Base-by-base conservation (phyloP, 1,139 yeast species). In the Candida tropicalis region DNA sequence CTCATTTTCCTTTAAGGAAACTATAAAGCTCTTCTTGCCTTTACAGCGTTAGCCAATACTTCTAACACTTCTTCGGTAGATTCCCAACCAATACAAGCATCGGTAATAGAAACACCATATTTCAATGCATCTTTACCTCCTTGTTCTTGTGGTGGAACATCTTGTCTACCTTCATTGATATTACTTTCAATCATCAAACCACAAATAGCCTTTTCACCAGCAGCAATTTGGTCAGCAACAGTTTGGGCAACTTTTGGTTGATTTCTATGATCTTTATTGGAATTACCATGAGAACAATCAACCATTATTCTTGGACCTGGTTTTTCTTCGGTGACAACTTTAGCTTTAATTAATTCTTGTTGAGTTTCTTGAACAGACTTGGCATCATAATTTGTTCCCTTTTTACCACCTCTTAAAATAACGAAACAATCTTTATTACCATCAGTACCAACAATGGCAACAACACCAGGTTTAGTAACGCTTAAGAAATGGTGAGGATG, bases 131-230 rank as follows among this genome's bases (percentile, higher is more conserved):
- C 69, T 63, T 84, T 86, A 39, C 56, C 56, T 55, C 90, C 70
- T 57, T 79, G 82, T 38, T 76, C 72, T 13, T 56, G 52, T 16
- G 68, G 61, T 50, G 95, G 93, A 65, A 88, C 86, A 52, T 81
- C 76, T 71, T 93, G 99, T 66, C 84, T 85, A 56, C 99, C 99
- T 66, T 87, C 97, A 64, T 85, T 79, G 62, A 93, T 87, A 66
- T 91, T 82, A 42, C 95, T 85, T 74, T 93, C 99, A 58, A 93
- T 87, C 99, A 93, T 93, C 45, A 93, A 87, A 66, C 99, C 99
- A 55, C 87, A 83, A 51, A 93, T 81, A 46, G 77, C 66, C 45
- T 77, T 77, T 65, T 88, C 96, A 62, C 99, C 99, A 20, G 68
- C 71, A 36, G 89, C 69, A 44, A 93, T 77, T 70, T 93, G 98